Evolutionary conservation across 2,329 filamentous ascomycete genomes (phyloP), one percentile per base, ranked within the genome.

Genomic region (Madurella fahalii): DNA sequence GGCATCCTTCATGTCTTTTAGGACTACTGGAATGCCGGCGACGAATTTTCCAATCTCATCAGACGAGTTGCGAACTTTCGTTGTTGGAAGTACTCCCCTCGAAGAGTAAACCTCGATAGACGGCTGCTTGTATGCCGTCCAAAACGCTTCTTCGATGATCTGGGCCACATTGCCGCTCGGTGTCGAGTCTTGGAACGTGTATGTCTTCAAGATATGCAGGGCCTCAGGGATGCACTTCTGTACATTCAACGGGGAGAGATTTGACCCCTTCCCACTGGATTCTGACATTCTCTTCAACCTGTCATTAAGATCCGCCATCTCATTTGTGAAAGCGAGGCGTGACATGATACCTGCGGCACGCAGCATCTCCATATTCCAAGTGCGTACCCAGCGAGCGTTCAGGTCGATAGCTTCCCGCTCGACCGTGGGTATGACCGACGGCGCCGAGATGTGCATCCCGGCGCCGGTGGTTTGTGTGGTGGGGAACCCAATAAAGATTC

Each of bases 331-430:
- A 1, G 91, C 89, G 59, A 99, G 82, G 47, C 94, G 84, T 57
- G 90, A 89, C 60, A 95, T 86, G 61, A 99, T 91, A 40, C 94
- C 94, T 16, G 93, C 90, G 31, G 92, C 89, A 42, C 93, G 84
- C 40, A 99, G 77, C 78, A 99, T 89, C 68, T 97, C 94, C 18
- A 90, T 79, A 65, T 99, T 99, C 95, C 94, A 99, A 15, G 86
- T 90, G 58, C 91, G 86, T 15, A 99, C 93, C 78, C 91, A 96
- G 53, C 92, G 84, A 15, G 94, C 95, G 68, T 99, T 97, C 59
- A 99, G 78, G 70, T 99, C 94, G 54, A 99, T 96, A 51, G 90
- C 94, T 68, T 99, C 94, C 67, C 94, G 85, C 71, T 99, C 94
- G 2, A 99, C 95, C 0, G 94, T 99, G 0, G 94, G 94, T 54